These are phyloP conservation scores for Triticum aestivum DNA, from an alignment of 176 grass and related monocot species.

Conservation along the genomic window IWGSC_CS_RefSeq_v2.1 NC_057806.1:388823777-388824276, in stretches of 20 bases:
- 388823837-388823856: no score
- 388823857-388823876: no score
- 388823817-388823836: no score
- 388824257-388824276: neutral
- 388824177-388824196: neutral
- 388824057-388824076: neutral
- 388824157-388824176: neutral
- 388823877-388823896: neutral
- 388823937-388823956: neutral
- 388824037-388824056: neutral
- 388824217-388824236: neutral
- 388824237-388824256: slow-evolving; percentile 24
- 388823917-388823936: neutral
- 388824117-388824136: slow-evolving; percentile 7
- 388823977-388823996: neutral
- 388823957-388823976: neutral
- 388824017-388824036: neutral
- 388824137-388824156: neutral
- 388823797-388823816: no score
- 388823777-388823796: no score
- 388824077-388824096: neutral
- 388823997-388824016: neutral
- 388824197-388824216: neutral
- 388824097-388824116: slow-evolving; percentile 18
- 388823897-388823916: neutral